A percentile compares a stretch with the other conserved stretches of the same genome.
Conservation (phyloP, 371 early-diverging fungal genomes). For the Zychaea mexicana region DNA sequence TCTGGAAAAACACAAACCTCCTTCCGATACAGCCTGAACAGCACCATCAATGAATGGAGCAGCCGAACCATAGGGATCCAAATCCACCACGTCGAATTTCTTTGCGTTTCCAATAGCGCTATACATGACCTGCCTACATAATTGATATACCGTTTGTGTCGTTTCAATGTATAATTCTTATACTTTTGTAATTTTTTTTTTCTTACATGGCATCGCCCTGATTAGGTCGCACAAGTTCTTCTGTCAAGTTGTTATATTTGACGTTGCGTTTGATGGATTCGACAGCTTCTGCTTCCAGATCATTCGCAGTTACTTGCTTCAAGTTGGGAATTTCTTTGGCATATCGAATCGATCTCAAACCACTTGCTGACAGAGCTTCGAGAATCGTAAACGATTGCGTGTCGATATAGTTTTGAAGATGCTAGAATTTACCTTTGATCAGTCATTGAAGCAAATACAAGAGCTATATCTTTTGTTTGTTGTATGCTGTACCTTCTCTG, state of each 20-base stretch:
- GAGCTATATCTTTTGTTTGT: no score
- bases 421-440: no score
- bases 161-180: not conserved
- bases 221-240: slow-evolving; percentile 77
- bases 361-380: slow-evolving; percentile 99
- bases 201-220: slow-evolving; percentile 76
- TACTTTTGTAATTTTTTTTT: no score
- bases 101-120: slow-evolving; percentile 59
- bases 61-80: slow-evolving; percentile 99
- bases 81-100: slow-evolving; percentile 85
- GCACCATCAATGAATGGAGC: slow-evolving; percentile 97
- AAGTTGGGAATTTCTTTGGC: slow-evolving; percentile 92
- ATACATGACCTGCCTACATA: slow-evolving; percentile 78
- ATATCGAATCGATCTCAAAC: slow-evolving; percentile 98
- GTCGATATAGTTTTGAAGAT: slow-evolving; percentile 28
- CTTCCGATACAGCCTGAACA: slow-evolving; percentile 91
- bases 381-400: slow-evolving; percentile 73
- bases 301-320: slow-evolving; percentile 91
- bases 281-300: slow-evolving; percentile 91
- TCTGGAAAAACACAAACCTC: slow-evolving; percentile 58
- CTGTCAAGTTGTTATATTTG: slow-evolving; percentile 77
- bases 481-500: slow-evolving; percentile 38
- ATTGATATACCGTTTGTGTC: not conserved
- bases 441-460: not conserved
- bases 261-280: slow-evolving; percentile 91